Evolutionary conservation across 1,284 basidiomycete species (phyloP).

Genomic region (Ceratobasidium papillatum): DNA sequence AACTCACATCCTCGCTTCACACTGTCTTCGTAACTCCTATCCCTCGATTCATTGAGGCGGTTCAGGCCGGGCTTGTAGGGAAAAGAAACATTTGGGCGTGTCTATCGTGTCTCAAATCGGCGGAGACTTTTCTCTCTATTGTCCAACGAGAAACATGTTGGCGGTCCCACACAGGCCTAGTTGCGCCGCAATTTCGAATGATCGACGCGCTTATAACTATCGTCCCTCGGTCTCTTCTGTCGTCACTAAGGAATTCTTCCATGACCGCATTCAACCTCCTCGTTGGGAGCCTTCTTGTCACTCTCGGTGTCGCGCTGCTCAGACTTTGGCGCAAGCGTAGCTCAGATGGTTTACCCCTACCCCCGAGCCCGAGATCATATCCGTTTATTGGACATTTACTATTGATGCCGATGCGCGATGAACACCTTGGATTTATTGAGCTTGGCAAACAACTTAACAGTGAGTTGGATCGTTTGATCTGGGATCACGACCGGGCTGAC

Average conservation of each 20-base stretch:
- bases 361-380: slow-evolving; percentile 14
- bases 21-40: too few species aligned
- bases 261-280: background rate
- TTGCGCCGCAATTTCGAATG: background rate
- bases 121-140: background rate
- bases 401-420: background rate
- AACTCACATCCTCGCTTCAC: too few species aligned
- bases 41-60: too few species aligned
- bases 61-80: too few species aligned
- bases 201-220: background rate
- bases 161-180: background rate
- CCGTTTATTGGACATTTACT: background rate
- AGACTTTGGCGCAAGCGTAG: background rate
- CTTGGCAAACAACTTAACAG: background rate
- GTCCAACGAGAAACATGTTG: background rate
- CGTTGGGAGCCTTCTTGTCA: background rate
- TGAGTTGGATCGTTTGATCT: background rate
- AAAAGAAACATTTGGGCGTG: too few species aligned
- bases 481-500: background rate
- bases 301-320: background rate
- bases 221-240: background rate
- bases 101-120: too few species aligned
- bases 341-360: background rate
- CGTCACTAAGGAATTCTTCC: background rate
- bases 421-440: background rate